These are phyloP conservation scores for Auxenochlorella protothecoides DNA, from an alignment of 139 green algal genomes.

Conservation along the genomic window DNA sequence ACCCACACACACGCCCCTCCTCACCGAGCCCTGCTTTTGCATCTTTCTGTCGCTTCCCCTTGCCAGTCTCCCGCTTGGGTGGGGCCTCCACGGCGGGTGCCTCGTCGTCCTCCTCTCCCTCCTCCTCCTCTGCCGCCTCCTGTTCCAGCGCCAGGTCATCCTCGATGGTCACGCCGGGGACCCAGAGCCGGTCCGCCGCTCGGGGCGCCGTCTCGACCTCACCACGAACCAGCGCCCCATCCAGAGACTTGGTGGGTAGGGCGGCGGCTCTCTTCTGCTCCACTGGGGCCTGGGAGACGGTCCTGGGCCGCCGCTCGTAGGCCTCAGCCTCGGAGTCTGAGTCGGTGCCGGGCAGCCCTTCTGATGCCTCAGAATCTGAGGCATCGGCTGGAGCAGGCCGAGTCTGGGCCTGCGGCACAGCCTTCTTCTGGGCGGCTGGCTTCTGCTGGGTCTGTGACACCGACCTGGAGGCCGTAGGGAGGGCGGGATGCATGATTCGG, in stretches of 20 bases:
- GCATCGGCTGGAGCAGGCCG: no score
- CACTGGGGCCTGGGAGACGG: no score
- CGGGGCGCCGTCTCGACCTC: background rate
- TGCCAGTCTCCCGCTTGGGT: constrained; percentile 2
- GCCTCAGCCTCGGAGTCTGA: no score
- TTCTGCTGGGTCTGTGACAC: no score
- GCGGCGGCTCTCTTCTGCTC: background rate
- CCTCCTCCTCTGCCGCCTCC: constrained; percentile 1
- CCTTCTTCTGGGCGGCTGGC: no score
- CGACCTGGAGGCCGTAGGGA: no score
- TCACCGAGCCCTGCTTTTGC: background rate
- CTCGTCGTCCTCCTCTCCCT: constrained; percentile 6
- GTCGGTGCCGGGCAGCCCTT: no score
- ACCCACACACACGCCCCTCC: no score
- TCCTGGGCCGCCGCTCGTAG: no score
- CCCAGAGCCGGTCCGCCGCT: constrained; percentile 4
- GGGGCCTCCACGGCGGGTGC: background rate
- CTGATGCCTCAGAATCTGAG: no score
- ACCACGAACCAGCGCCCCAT: constrained; percentile 27
- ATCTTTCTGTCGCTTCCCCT: background rate
- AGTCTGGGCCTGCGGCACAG: background rate
- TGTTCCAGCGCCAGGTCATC: constrained; percentile 28
- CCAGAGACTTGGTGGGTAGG: constrained; percentile 45
- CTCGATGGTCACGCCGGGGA: constrained; percentile 37
- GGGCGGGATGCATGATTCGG: no score